Percentiles rank a stretch among this genome's conserved stretches.
Conservation (phyloP, 2,329 filamentous ascomycete species). For the Pseudogymnoascus sp. region DNA sequence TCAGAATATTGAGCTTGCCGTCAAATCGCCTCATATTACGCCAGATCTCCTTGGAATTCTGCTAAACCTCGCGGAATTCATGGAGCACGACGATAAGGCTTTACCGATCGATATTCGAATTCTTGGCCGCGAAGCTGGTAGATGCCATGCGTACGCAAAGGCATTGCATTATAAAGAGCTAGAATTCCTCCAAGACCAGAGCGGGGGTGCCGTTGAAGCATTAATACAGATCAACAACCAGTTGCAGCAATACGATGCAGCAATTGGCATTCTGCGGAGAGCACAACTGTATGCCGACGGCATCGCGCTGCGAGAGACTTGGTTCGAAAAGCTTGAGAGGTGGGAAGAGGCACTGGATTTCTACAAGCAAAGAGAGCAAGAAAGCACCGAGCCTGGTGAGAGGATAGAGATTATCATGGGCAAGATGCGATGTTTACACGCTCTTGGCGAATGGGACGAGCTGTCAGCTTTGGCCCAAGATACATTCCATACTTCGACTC, state of each 20-base stretch:
- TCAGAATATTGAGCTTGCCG: constrained; percentile 86
- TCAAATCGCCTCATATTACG: constrained; percentile 90
- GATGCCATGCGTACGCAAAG: constrained; percentile 97
- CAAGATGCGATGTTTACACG: constrained; percentile 97
- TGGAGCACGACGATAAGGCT: constrained; percentile 99
- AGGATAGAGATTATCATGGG: constrained; percentile 97
- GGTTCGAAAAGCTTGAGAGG: constrained; percentile 96
- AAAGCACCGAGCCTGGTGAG: constrained; percentile 68
- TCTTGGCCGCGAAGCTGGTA: constrained; percentile 86
- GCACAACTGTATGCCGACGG: constrained; percentile 89
- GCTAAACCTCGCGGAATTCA: constrained; percentile 95
- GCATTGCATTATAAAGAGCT: constrained; percentile 98
- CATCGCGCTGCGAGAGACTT: constrained; percentile 92
- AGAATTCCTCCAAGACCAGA: constrained; percentile 96
- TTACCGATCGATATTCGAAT: constrained; percentile 94
- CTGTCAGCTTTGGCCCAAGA: constrained; percentile 82
- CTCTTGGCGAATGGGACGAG: constrained; percentile 93
- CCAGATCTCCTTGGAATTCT: constrained; percentile 91
- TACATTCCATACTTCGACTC: constrained; percentile 83
- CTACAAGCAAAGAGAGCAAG: constrained; percentile 76
- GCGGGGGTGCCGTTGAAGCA: constrained; percentile 88
- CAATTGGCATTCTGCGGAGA: constrained; percentile 93
- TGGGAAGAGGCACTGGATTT: constrained; percentile 96
- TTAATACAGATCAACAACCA: constrained; percentile 99
- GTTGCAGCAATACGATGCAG: constrained; percentile 94